Evolutionary conservation across 2,329 filamentous ascomycete species (phyloP), one percentile per base, ranked within the genome.

Genomic region (Xylaria sp.): DNA sequence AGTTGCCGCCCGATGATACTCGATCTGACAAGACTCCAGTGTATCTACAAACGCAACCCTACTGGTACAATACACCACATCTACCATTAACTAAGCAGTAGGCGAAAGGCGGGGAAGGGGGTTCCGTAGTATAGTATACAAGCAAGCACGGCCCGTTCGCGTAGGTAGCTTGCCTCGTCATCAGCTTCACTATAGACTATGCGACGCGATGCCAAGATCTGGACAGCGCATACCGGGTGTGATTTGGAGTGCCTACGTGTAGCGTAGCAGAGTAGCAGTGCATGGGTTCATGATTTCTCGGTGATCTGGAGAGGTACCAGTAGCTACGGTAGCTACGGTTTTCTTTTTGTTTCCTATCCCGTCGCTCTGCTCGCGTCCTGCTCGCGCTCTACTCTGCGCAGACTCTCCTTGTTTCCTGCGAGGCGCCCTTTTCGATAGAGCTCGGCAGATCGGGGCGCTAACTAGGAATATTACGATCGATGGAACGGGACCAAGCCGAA

Each of bases 371-470:
- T 62, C 38, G 38, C 46, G n/a, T n/a, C n/a, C n/a, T n/a, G n/a
- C n/a, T n/a, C n/a, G n/a, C n/a, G n/a, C n/a, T n/a, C n/a, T 25
- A 21, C 27, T 57, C 43, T 46, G 29, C 44, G 11, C 23, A 29
- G 31, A 47, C 40, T 49, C 31, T 49, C 29, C 55, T 47, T 29
- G 29, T 52, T 21, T 46, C 40, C 40, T 60, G 57, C 51, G 44
- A 47, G 51, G 49, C 33, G 55, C 60, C 60, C 54, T 29, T 64
- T 61, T 54, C 52, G 61, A 63, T 17, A 44, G 49, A 52, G n/a
- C 43, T 23, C 23, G 53, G 58, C 48, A 58, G 62, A 58, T 58
- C 48, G 61, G 57, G 57, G 57, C 57, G 57, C 55, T 59, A 62
- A 57, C 21, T 11, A 51, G 21, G 40, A 55, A 51, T 10, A 63